Evolutionary conservation across 495 filamentous ascomycete species (phyloP), one percentile per base, ranked within the genome.

Genomic region (Cenococcum geophilum): DNA sequence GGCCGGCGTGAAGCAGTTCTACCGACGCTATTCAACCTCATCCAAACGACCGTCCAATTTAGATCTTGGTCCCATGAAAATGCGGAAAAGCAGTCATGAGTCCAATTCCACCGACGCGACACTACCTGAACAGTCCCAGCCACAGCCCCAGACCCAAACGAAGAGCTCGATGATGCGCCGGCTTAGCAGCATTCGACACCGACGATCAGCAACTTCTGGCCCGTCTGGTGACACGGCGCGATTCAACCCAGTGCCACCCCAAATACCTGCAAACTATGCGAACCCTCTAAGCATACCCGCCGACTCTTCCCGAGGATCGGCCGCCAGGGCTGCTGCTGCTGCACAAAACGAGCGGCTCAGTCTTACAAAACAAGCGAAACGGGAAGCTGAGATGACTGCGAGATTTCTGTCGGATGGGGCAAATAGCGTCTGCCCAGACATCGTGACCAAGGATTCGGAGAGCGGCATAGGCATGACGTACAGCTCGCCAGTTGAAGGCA

Each of bases 391-490:
- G 43, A 47, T 53, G 57, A 64, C 66, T 4, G 40, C 37, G 40
- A 40, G 50, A 16, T 68, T 68, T 45, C 45, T 68, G 23, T 34
- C 32, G 4, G 55, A 58, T 35, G 25, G 53, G 23, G 18, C 10
- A 14, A 11, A 21, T 4, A n/a, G 21, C 49, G 21, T 23, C 12
- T 18, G 22, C 20, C 25, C 56, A 20, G 62, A 65, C 5, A 61
- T 65, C 9, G 66, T 62, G 10, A 62, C 59, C n/a, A 64, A 62
- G 57, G 66, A 68, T 51, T 65, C 42, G 58, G 66, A 68, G 47
- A 62, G 58, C 34, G 66, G 66, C 25, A 55, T 68, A 4, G 66
- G 66, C 25, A 68, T 68, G 66, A 58, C 14, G 0, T 64, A 57
- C 25, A 59, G 58, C 4, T 58, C 58, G 25, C 62, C 62, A 4